Conservation (phyloP, 2,329 filamentous ascomycete genomes). For the Elsinoe arachidis region DNA sequence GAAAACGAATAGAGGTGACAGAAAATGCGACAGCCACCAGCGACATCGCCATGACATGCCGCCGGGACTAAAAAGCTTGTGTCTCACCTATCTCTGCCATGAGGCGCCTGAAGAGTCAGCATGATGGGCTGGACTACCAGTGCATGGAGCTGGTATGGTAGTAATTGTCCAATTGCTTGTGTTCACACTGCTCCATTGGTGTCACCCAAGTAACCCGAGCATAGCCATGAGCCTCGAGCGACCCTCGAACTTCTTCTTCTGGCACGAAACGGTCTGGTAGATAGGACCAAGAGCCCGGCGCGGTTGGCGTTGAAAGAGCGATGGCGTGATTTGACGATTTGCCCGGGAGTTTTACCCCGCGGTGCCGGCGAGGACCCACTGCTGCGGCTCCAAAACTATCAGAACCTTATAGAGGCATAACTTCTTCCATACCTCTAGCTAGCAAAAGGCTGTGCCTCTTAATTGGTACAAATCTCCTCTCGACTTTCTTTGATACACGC, state of each 20-base stretch:
- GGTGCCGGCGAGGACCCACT: too few relatives aligned
- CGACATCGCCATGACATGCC: neutral
- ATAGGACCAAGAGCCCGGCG: neutral
- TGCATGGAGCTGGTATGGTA: neutral
- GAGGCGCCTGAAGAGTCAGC: neutral
- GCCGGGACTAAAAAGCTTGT: constrained; percentile 1
- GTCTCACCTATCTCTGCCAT: neutral
- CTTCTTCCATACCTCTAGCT: too few relatives aligned
- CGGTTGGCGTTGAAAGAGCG: neutral
- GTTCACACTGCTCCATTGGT: neutral
- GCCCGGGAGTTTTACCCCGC: too few relatives aligned
- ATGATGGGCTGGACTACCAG: neutral
- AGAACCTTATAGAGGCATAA: too few relatives aligned
- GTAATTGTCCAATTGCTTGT: neutral
- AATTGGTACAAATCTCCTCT: too few relatives aligned
- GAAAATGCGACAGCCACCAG: neutral
- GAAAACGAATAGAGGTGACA: neutral
- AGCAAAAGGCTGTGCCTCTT: too few relatives aligned
- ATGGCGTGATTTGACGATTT: constrained; percentile 5
- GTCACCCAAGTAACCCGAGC: neutral
- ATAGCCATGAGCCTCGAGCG: too few relatives aligned
- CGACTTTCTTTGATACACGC: too few relatives aligned
- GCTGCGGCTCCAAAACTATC: too few relatives aligned
- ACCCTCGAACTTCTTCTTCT: neutral
- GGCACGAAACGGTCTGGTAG: neutral